Conservation (phyloP, 2,329 filamentous ascomycete genomes). For the Sclerotinia borealis region DNA sequence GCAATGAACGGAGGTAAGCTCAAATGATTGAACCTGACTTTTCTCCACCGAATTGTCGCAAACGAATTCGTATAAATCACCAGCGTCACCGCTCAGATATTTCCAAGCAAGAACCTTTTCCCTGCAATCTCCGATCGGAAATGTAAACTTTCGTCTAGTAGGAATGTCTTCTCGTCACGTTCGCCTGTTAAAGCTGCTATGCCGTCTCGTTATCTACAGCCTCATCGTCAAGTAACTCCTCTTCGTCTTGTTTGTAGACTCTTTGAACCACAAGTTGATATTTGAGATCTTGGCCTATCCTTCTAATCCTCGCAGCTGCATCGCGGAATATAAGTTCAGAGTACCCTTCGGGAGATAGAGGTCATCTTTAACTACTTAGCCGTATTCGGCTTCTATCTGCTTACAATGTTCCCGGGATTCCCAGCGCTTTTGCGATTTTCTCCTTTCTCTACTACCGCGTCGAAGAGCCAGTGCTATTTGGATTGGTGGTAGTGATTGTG, state of each 20-base stretch:
- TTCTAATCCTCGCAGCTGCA: constrained; percentile 83
- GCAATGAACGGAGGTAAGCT: constrained; percentile 79
- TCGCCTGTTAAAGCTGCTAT: constrained; percentile 69
- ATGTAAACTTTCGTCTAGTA: constrained; percentile 87
- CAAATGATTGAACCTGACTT: constrained; percentile 71
- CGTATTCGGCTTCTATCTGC: too few species aligned
- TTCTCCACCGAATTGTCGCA: constrained; percentile 70
- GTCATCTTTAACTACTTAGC: too few species aligned
- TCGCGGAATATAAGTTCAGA: constrained; percentile 99
- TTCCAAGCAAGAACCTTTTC: constrained; percentile 91
- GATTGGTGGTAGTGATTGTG: too few species aligned
- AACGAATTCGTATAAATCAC: constrained; percentile 97
- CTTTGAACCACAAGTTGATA: constrained; percentile 96
- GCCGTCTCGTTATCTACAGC: constrained; percentile 71
- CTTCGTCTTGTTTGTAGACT: constrained; percentile 96
- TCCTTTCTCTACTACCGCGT: too few species aligned
- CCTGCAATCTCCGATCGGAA: constrained; percentile 76
- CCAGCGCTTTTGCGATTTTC: too few species aligned
- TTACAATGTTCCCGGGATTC: too few species aligned
- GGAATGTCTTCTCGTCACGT: constrained; percentile 94
- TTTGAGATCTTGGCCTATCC: constrained; percentile 90
- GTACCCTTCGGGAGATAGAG: constrained; percentile 91
- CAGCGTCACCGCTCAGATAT: constrained; percentile 86
- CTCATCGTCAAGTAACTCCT: constrained; percentile 83
- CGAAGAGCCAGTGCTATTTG: too few species aligned